Evolutionary conservation across 805 yeast genomes (phyloP).

Genomic region (Limtongia smithiae): DNA sequence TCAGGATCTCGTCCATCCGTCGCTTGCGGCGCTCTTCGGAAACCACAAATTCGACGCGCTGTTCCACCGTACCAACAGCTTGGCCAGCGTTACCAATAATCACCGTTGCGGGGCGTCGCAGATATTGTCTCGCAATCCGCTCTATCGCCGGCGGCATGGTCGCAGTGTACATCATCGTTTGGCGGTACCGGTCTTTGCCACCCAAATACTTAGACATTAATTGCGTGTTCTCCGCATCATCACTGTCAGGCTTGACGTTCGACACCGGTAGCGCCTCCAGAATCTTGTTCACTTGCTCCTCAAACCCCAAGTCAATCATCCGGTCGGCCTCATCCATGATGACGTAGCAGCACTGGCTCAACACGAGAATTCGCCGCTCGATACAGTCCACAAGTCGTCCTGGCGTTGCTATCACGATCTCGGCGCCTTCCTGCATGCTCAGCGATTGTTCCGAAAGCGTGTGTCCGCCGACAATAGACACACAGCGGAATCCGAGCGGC

Average conservation of each 20-base stretch:
- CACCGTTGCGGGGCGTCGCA: slow-evolving; percentile 58
- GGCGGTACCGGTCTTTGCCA: slow-evolving; percentile 38
- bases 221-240: slow-evolving; percentile 28
- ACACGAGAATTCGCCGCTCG: slow-evolving; percentile 58
- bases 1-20: slow-evolving; percentile 43
- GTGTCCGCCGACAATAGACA: slow-evolving; percentile 86
- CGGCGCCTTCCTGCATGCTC: slow-evolving; percentile 60
- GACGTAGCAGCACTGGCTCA: slow-evolving; percentile 61
- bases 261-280: slow-evolving; percentile 51
- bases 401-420: slow-evolving; percentile 88
- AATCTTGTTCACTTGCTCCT: slow-evolving; percentile 66
- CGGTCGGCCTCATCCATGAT: slow-evolving; percentile 93
- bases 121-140: slow-evolving; percentile 58
- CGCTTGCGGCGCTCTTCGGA: slow-evolving; percentile 48
- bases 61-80: slow-evolving; percentile 65
- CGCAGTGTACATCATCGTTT: slow-evolving; percentile 91
- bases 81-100: slow-evolving; percentile 66
- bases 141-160: slow-evolving; percentile 80
- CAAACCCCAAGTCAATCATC: slow-evolving; percentile 95
- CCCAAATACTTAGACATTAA: slow-evolving; percentile 29
- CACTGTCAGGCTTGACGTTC: slow-evolving; percentile 42
- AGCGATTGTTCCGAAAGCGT: slow-evolving; percentile 67
- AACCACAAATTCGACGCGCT: slow-evolving; percentile 55
- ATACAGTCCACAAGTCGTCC: slow-evolving; percentile 83
- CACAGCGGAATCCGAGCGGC: slow-evolving; percentile 41